phyloP scores from a whole-genome alignment of 192 early-diverging fungal genomes.

The Coemansia sp. region DNA sequence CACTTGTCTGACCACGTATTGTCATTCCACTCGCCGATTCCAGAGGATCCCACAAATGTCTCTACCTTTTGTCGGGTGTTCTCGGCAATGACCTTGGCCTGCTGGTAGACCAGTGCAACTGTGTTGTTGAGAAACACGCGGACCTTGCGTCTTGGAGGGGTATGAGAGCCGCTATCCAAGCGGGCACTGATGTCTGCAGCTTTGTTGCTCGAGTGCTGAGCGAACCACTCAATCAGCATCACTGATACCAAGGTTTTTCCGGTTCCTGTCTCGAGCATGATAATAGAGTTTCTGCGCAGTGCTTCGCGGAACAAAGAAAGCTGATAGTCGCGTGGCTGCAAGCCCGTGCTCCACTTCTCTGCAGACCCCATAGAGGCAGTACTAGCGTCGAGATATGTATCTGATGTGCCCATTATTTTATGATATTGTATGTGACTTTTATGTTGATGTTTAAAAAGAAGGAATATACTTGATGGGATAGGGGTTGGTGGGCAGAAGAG shows the following conservation, averaged over 20 bases:
- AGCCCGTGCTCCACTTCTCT: too few species aligned
- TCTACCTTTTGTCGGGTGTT: constrained; percentile 64
- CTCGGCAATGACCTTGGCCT: constrained; percentile 67
- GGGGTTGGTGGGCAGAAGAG: too few species aligned
- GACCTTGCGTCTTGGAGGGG: constrained; percentile 11
- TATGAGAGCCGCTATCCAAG: neutral
- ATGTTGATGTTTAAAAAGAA: too few species aligned
- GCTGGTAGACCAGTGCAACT: constrained; percentile 85
- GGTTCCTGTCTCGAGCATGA: constrained; percentile 87
- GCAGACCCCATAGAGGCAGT: too few species aligned
- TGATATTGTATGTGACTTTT: too few species aligned
- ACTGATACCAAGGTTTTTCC: constrained; percentile 91
- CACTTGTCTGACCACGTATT: constrained; percentile 60
- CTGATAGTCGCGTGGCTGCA: constrained; percentile 76
- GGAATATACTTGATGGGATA: too few species aligned
- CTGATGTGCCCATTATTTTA: too few species aligned
- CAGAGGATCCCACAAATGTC: constrained; percentile 64
- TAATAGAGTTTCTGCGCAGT: constrained; percentile 70
- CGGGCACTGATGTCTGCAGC: neutral
- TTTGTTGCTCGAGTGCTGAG: constrained; percentile 13
- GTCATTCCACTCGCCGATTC: constrained; percentile 59
- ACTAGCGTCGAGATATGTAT: too few species aligned
- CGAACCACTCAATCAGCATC: constrained; percentile 78
- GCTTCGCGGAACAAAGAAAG: constrained; percentile 69
- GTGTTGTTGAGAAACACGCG: constrained; percentile 80